Base-by-base conservation (phyloP, 2,329 filamentous ascomycete genomes). In the Ceratocystis cubensis region DNA sequence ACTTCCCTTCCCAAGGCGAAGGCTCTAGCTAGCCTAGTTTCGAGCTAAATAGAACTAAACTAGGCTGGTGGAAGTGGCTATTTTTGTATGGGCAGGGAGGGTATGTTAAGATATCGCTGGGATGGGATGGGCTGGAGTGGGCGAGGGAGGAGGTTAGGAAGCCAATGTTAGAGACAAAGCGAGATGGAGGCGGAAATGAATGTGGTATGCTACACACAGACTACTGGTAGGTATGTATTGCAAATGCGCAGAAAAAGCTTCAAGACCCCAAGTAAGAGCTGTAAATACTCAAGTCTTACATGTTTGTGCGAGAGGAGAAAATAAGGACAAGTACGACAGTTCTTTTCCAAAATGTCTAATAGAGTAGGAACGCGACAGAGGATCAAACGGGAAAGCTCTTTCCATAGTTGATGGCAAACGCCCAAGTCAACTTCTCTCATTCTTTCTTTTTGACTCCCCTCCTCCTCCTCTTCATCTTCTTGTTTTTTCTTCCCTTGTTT, bases 331-430 rank as follows among this genome's bases (percentile, higher is more conserved):
- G 37, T 41, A 41, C 37, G 10, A 41, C 17, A 28, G 20, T 28
- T 28, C n/a, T 20, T 10, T 22, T 20, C 53, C 7, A 5, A 17
- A 10, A 17, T 20, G 13, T 59, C 28, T 30, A 59, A 59, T 8
- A 30, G 28, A 37, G 56, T 59, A 59, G 56, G 56, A 37, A 59
- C 56, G 56, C 56, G 56, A 59, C 56, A 37, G 56, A n/a, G 56
- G 28, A 59, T 59, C 56, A 59, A 59, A 59, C 56, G 56, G 56
- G 7, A 15, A 20, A 30, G 56, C 28, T 59, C 56, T 59, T 59
- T 30, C 56, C 56, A 17, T 33, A 53, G 15, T 15, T 53, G 48
- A 28, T 15, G 48, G 25, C 48, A 41, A 41, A 15, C 10, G 25
- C 25, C 48, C 22, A 53, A 25, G 8, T 53, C 48, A 53, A 53